Evolutionary conservation across 2,329 filamentous ascomycete species (phyloP).

Genomic region (Colletotrichum liaoningense): DNA sequence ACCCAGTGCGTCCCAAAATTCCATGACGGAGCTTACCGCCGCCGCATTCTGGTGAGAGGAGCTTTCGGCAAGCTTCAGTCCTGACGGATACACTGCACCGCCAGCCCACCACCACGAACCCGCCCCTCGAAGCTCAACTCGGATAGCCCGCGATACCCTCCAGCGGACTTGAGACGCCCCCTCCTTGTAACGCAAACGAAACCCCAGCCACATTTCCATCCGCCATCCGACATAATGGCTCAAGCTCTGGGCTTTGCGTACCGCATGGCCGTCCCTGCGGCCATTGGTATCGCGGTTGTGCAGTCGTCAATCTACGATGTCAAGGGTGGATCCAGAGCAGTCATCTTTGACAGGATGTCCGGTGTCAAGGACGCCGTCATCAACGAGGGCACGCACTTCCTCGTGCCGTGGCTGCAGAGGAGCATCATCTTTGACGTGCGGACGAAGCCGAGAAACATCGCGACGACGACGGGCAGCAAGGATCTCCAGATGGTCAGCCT

Average conservation of each 20-base stretch:
- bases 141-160: constrained; percentile 26
- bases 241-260: constrained; percentile 72
- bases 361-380: constrained; percentile 94
- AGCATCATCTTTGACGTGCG: constrained; percentile 97
- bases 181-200: not conserved
- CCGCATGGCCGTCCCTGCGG: constrained; percentile 78
- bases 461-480: constrained; percentile 97
- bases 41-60: constrained; percentile 17
- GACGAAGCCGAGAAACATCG: constrained; percentile 97
- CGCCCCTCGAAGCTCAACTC: not conserved
- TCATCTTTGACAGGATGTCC: constrained; percentile 95
- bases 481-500: constrained; percentile 99
- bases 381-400: constrained; percentile 97
- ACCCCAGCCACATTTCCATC: not conserved
- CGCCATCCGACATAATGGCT: constrained; percentile 46
- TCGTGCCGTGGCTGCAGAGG: constrained; percentile 95
- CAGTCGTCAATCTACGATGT: constrained; percentile 96
- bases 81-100: not conserved
- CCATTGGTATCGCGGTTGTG: constrained; percentile 73
- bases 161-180: not conserved
- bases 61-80: constrained; percentile 35
- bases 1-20: constrained; percentile 29
- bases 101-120: not conserved
- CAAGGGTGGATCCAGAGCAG: constrained; percentile 90
- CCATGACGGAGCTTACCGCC: constrained; percentile 33